Conservation (phyloP, 257 asterid genomes). For the Knoxia roxburghii region DNA sequence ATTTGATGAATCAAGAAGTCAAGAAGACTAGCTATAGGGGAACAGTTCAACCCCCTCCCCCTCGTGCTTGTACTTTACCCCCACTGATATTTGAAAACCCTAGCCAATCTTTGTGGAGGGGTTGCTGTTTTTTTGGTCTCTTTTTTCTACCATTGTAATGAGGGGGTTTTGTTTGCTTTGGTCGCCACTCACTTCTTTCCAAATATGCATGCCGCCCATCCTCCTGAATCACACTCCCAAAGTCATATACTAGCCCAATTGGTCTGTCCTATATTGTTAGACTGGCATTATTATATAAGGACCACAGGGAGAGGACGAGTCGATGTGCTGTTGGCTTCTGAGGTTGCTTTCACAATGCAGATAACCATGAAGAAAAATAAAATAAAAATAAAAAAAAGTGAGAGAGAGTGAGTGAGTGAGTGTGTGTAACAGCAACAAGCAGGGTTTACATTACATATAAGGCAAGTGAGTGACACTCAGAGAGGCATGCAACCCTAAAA, state of each 20-base stretch:
- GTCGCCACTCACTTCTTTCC: conserved; percentile 26
- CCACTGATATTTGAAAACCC: conserved; percentile 17
- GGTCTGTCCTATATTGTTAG: conserved; percentile 19
- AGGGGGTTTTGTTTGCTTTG: conserved; percentile 6
- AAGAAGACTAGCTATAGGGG: too few relatives aligned
- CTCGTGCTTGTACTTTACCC: conserved; percentile 13
- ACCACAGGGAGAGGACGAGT: too few relatives aligned
- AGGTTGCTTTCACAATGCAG: conserved; percentile 41
- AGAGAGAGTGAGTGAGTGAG: too few relatives aligned
- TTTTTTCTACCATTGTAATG: conserved; percentile 22
- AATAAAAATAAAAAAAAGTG: background rate
- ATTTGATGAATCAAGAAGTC: conserved; percentile 6
- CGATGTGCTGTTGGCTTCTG: conserved; percentile 19
- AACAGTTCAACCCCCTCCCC: conserved; percentile 1
- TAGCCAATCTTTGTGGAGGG: conserved; percentile 17
- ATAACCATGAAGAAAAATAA: conserved; percentile 24
- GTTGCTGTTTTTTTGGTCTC: background rate
- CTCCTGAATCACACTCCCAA: conserved; percentile 13
- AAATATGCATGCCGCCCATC: conserved; percentile 46
- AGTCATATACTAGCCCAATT: conserved; percentile 3
- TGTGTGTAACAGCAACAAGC: too few relatives aligned
- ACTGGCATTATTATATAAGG: conserved; percentile 26
- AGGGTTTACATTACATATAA: conserved; percentile 20
- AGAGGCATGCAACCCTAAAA: conserved; percentile 4
- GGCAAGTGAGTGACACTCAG: conserved; percentile 24